Evolutionary conservation across 2,329 filamentous ascomycete species (phyloP), one percentile per base, ranked within the genome.

Genomic region (Ophiostoma ips): DNA sequence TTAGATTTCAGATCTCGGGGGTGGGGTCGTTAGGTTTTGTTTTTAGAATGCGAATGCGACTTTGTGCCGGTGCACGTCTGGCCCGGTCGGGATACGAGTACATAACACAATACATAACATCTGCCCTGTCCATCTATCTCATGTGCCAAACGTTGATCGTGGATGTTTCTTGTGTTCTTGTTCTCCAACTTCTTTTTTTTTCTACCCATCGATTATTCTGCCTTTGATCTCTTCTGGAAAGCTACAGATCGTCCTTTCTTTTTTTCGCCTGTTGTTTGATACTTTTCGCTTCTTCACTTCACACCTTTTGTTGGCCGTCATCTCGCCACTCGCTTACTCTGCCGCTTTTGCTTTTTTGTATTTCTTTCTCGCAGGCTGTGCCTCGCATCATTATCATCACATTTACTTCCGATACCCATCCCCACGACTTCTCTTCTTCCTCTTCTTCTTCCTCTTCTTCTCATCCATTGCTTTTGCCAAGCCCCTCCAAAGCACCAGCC

Each of bases 191-290:
- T 48, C 16, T 3, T 12, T 34, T 35, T 36, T 24, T n/a, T 3
- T 33, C n/a, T 44, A 3, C 18, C 41, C 15, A 11, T 35, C 19
- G 10, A 4, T 30, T 18, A 47, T 31, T 21, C 16, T 41, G 18
- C 38, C 18, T 28, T n/a, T 28, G 24, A 19, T 45, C 50, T 45
- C 46, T 51, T 48, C 46, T 51, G 46, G 46, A 34, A 45, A 48
- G 50, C 40, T 45, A 46, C 46, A 30, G 50, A 37, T 41, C 47
- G 36, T 51, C 50, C 50, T 51, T 46, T 51, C 50, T 37, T 50
- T 19, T 11, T n/a, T 5, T 30, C 7, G n/a, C 11, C 31, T 40
- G 24, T 12, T 41, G 18, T 24, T 19, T 19, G n/a, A 3, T 12
- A 11, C 35, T 13, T 33, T 19, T 35, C 31, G 30, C 13, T 34